Base-by-base conservation (phyloP, 495 filamentous ascomycete genomes). In the Daldinia bambusicola region DNA sequence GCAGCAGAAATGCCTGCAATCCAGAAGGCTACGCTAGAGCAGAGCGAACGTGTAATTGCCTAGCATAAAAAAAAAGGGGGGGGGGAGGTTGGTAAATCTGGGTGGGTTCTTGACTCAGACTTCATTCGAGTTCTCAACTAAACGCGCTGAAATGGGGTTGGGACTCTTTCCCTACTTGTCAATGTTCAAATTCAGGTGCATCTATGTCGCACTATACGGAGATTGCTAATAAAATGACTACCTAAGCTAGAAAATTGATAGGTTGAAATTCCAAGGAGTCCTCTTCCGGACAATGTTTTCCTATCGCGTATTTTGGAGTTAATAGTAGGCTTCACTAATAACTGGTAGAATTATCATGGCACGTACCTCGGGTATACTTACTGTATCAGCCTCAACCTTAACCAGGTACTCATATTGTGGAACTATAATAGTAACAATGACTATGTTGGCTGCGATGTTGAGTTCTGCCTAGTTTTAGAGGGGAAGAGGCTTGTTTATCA, bases 21-120 rank as follows among this genome's bases (percentile, higher is more conserved):
- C 61, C 12, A 61, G 18, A 40, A 69, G 57, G 36, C 43, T 62
- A 48, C 70, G 57, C 43, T 69, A 61, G 41, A 36, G 36, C 30
- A 31, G 3, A 16, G 32, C 10, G 3, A 26, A 26, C 26, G 1
- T 26, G 26, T 26, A 26, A 26, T 26, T 26, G 26, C 2, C 26
- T 48, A 36, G 1, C 34, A 36, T 4, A 30, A 12, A 22, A 16
- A 31, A 34, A 26, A 37, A 16, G 36, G 8, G 14, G 53, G 48
- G 32, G 40, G 12, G 4, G 12, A 18, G 40, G 4, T 6, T 5
- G 12, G 26, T 26, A 16, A 53, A 5, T 56, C 16, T 16, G 55
- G 41, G 41, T 55, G 22, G 22, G 14, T 53, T 30, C 14, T 48
- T 12, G 10, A 48, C 18, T 13, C 20, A 48, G 43, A 12, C 18